Evolutionary conservation across 352 stramenopile genomes (phyloP).

Genomic region (Phytophthora pluvialis): DNA sequence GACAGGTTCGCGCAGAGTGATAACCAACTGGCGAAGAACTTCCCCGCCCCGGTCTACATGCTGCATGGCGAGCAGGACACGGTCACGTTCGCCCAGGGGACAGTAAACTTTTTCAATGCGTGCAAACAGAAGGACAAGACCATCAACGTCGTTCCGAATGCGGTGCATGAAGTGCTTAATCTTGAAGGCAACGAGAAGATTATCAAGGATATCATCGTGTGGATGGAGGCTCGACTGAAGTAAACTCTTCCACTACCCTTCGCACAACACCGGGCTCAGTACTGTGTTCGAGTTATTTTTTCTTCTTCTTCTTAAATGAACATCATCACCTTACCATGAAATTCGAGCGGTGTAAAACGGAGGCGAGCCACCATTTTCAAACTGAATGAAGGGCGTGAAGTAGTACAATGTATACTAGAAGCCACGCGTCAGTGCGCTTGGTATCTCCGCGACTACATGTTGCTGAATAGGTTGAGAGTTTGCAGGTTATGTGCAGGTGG

Average conservation of each 20-base stretch:
- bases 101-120: constrained; percentile 40
- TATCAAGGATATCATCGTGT: constrained; percentile 39
- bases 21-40: constrained; percentile 26
- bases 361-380: too few relatives aligned
- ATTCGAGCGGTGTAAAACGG: too few relatives aligned
- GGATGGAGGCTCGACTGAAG: constrained; percentile 40
- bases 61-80: constrained; percentile 48
- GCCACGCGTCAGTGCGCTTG: too few relatives aligned
- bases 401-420: too few relatives aligned
- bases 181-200: constrained; percentile 39
- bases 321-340: too few relatives aligned
- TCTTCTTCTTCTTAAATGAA: too few relatives aligned
- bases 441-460: too few relatives aligned
- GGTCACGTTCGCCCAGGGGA: constrained; percentile 42
- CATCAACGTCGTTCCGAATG: constrained; percentile 43
- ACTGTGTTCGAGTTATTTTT: too few relatives aligned
- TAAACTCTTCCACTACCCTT: neutral
- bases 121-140: constrained; percentile 54
- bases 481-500: too few relatives aligned
- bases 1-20: constrained; percentile 31
- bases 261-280: neutral
- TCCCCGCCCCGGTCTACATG: constrained; percentile 43
- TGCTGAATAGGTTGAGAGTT: too few relatives aligned
- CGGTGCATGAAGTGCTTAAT: constrained; percentile 54
- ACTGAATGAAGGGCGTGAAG: too few relatives aligned